A percentile compares a stretch with the other conserved stretches of the same genome.
Evolutionary conservation across 176 grass and related monocot genomes (phyloP).

Genomic region (Poa annua): DNA sequence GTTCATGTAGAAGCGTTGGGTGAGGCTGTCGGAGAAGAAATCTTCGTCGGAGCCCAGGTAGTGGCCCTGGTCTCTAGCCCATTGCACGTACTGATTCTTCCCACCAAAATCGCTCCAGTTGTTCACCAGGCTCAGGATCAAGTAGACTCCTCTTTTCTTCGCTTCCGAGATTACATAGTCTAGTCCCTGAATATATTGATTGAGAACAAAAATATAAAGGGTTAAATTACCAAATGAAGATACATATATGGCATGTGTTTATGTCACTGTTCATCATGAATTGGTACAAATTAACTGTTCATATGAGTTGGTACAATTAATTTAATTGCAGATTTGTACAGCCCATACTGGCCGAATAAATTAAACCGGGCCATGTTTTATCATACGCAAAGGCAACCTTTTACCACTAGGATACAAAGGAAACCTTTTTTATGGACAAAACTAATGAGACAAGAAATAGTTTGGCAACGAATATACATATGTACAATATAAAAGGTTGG

Average conservation of each 20-base stretch:
- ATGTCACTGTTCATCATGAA: background rate
- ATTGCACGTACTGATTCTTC: conserved; percentile 79
- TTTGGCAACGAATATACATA: background rate
- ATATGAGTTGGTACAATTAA: background rate
- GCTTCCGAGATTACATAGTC: conserved; percentile 75
- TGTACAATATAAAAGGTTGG: background rate
- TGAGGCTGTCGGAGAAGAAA: conserved; percentile 46
- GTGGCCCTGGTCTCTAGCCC: conserved; percentile 67
- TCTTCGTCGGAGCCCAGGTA: conserved; percentile 57
- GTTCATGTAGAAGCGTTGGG: conserved; percentile 68
- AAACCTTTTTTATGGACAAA: background rate
- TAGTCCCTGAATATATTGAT: conserved; percentile 48
- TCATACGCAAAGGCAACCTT: background rate
- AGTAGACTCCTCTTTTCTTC: conserved; percentile 56
- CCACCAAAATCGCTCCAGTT: conserved; percentile 80
- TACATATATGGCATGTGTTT: background rate
- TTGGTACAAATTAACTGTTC: background rate
- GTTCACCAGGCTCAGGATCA: conserved; percentile 77
- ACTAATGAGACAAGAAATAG: background rate
- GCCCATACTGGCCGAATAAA: no score
- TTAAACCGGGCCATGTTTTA: background rate
- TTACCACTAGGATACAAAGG: background rate
- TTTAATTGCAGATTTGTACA: background rate
- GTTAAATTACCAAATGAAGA: background rate
- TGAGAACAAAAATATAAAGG: background rate